Evolutionary conservation across 805 yeast species (phyloP), one percentile per base, ranked within the genome.

Genomic region (Myxozyma geophila): DNA sequence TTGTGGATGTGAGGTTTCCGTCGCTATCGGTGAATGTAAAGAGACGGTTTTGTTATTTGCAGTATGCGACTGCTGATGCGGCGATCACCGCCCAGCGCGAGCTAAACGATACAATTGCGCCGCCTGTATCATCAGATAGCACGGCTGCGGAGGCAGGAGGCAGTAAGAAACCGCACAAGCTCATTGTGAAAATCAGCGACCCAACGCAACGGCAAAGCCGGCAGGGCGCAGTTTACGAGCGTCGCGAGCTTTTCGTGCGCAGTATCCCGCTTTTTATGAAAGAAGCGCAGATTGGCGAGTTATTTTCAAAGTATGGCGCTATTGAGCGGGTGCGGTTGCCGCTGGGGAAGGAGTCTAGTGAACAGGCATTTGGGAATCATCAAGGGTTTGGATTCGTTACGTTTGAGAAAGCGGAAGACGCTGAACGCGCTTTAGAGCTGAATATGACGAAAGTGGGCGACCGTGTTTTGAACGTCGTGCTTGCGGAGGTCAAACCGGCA

Each of bases 11-110:
- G 0, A 76, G 96, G 56, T 77, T 89, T 40, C 96, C 96, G 0
- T 82, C 89, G 0, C 80, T 86, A 62, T 80, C 79, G 51, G 80
- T 76, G 53, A 83, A 83, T 68, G 72, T 83, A 4, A 80, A 81
- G 37, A 79, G 95, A 61, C 74, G 96, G 37, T 90, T 90, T 71
- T 89, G 93, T 66, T 90, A 90, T 71, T 79, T 88, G 15, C 95
- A 89, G 69, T 86, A 76, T 67, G 59, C 74, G 0, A 71, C 77
- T 5, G 59, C 81, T 0, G 77, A 78, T n/a, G 76, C 75, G 17
- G 88, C 89, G 0, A 53, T 71, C 0, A 56, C 67, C 0, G 87
- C 89, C 0, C 76, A 82, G 0, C 63, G 63, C 0, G 61, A 64
- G 0, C 74, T 85, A 10, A 72, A 87, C 70, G 83, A 80, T 12